These are phyloP conservation scores for Xylaria digitata DNA, from an alignment of 2,329 filamentous ascomycete genomes.

Conservation along the genomic window DNA sequence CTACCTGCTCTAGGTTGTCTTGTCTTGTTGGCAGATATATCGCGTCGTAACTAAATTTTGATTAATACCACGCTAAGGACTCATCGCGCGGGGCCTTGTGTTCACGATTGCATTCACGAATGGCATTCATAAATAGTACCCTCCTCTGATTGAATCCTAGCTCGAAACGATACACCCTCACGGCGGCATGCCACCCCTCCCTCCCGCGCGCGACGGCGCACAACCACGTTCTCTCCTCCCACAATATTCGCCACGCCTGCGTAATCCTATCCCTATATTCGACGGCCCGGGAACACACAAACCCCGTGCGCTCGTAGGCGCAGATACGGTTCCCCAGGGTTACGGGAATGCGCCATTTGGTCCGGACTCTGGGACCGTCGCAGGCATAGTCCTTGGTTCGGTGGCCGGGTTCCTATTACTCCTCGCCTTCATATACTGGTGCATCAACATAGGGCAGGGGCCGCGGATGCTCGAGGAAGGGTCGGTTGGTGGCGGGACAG, in stretches of 20 bases:
- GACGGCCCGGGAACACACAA: constrained; percentile 27
- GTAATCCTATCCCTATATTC: constrained; percentile 27
- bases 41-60: background rate
- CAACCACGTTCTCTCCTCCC: constrained; percentile 34
- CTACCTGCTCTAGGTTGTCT: background rate
- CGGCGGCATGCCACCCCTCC: constrained; percentile 40
- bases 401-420: constrained; percentile 55
- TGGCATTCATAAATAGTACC: background rate
- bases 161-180: constrained; percentile 11
- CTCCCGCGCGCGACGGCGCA: constrained; percentile 32
- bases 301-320: constrained; percentile 42
- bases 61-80: background rate
- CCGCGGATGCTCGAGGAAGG: constrained; percentile 48
- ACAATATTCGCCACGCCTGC: constrained; percentile 28
- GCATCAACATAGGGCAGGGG: constrained; percentile 45
- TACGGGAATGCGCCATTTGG: constrained; percentile 58
- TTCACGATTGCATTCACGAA: background rate
- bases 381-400: constrained; percentile 53
- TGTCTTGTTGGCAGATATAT: background rate
- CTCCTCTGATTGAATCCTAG: background rate
- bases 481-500: constrained; percentile 47
- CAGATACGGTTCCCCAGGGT: constrained; percentile 55
- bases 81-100: constrained; percentile 7
- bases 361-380: constrained; percentile 51
- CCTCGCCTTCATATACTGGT: constrained; percentile 47